Conservation (phyloP, 2,329 filamentous ascomycete species). For the Lachnellula cervina region DNA sequence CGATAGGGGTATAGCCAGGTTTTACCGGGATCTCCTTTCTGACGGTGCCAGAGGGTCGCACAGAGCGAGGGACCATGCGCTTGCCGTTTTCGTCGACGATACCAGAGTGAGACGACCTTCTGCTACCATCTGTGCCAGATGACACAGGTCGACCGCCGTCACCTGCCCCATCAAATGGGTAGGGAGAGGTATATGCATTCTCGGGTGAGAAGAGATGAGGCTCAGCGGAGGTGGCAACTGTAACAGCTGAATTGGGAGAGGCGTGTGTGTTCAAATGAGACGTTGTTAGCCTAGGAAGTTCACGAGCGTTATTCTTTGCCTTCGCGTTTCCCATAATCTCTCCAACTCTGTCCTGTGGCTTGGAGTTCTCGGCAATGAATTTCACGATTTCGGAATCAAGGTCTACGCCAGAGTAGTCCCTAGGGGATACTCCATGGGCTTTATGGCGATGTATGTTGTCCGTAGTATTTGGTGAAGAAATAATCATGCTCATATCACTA, state of each 20-base stretch:
- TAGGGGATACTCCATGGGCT: too few species aligned
- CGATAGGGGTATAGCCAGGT: conserved; percentile 83
- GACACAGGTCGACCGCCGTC: conserved; percentile 4
- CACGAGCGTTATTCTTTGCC: too few species aligned
- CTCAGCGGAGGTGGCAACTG: background rate
- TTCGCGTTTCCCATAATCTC: background rate
- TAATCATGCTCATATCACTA: too few species aligned
- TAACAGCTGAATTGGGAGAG: background rate
- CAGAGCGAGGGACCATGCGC: conserved; percentile 78
- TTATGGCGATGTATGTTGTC: too few species aligned
- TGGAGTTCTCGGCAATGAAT: background rate
- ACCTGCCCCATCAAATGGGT: conserved; percentile 1
- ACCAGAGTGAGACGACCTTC: conserved; percentile 45
- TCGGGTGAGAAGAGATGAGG: background rate
- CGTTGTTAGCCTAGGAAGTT: background rate
- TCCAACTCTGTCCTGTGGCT: background rate
- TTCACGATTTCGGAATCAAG: background rate
- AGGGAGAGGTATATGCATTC: background rate
- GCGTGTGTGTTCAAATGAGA: background rate
- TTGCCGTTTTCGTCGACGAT: conserved; percentile 70
- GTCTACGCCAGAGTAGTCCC: background rate
- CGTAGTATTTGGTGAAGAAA: too few species aligned
- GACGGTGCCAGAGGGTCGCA: conserved; percentile 76
- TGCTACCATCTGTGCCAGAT: conserved; percentile 1
- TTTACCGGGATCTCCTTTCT: conserved; percentile 85